A percentile compares a stretch with the other conserved stretches of the same genome.
Evolutionary conservation across 1,284 basidiomycete genomes (phyloP).

Genomic region (Testicularia cyperi): DNA sequence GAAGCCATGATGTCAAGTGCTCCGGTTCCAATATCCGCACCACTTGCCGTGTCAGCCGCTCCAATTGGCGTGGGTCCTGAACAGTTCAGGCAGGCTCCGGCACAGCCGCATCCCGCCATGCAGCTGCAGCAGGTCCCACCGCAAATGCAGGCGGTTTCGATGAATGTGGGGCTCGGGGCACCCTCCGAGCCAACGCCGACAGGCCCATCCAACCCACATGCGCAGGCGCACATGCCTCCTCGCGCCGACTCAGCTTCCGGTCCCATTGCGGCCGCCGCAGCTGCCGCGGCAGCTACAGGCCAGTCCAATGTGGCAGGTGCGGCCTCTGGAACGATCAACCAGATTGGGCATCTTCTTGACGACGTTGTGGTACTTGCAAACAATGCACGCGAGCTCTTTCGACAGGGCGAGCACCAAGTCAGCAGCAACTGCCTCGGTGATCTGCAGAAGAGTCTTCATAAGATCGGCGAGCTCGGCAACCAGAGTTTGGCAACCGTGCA

Average conservation of each 20-base stretch:
- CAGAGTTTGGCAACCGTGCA: constrained; percentile 29
- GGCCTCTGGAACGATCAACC: constrained; percentile 19
- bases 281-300: constrained; percentile 14
- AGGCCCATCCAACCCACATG: too few relatives aligned
- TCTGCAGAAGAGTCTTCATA: constrained; percentile 39
- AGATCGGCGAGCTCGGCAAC: constrained; percentile 44
- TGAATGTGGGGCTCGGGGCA: too few relatives aligned
- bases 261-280: constrained; percentile 16
- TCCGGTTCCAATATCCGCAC: constrained; percentile 8
- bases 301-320: too few relatives aligned
- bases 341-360: constrained; percentile 44
- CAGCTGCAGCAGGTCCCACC: too few relatives aligned
- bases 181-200: too few relatives aligned
- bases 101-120: too few relatives aligned
- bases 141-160: too few relatives aligned
- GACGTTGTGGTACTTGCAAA: constrained; percentile 45
- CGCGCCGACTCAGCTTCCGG: too few relatives aligned
- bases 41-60: too few relatives aligned
- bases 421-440: constrained; percentile 47
- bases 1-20: constrained; percentile 25
- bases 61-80: too few relatives aligned
- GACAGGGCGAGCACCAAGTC: constrained; percentile 38
- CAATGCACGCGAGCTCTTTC: constrained; percentile 43
- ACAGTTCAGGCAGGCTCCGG: not conserved
- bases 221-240: too few relatives aligned